A percentile compares a stretch with the other conserved stretches of the same genome.
Evolutionary conservation across 768 basidiomycete genomes (phyloP).

Genomic region (Amanita phalloides): DNA sequence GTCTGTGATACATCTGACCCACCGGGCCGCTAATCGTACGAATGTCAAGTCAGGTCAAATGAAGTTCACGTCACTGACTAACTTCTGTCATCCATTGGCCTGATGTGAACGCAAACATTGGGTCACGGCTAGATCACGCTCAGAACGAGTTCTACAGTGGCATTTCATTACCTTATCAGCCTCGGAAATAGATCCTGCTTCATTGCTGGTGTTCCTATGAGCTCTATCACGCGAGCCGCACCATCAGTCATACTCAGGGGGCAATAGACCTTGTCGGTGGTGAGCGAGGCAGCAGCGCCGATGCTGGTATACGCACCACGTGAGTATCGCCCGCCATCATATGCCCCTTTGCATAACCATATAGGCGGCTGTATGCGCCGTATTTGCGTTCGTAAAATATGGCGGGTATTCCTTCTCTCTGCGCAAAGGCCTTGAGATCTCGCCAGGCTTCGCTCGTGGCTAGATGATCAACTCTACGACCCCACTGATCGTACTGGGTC

Average conservation of each 20-base stretch:
- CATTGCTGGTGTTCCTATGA: conserved; percentile 49
- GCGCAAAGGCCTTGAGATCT: conserved; percentile 46
- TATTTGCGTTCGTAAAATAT: conserved; percentile 61
- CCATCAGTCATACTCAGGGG: conserved; percentile 79
- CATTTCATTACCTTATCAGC: conserved; percentile 41
- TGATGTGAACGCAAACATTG: conserved; percentile 50
- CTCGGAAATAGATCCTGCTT: conserved; percentile 47
- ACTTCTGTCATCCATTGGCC: conserved; percentile 87
- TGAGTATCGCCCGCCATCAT: conserved; percentile 56
- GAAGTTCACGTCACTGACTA: conserved; percentile 19
- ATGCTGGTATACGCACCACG: conserved; percentile 28
- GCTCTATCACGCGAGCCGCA: conserved; percentile 60
- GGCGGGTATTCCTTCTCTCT: conserved; percentile 54
- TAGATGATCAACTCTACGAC: conserved; percentile 52
- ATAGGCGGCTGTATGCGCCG: conserved; percentile 46
- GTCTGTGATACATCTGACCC: conserved; percentile 70
- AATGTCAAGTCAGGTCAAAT: conserved; percentile 19
- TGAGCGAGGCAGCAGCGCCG: not conserved
- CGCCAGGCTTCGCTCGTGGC: conserved; percentile 70
- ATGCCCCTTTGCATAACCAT: conserved; percentile 56
- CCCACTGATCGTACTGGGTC: conserved; percentile 70
- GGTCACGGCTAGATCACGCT: conserved; percentile 41
- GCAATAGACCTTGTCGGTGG: conserved; percentile 41
- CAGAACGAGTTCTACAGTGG: not conserved
- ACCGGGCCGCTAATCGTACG: conserved; percentile 41